phyloP scores from a whole-genome alignment of 2,329 filamentous ascomycete species.

The Talaromyces sp. region DNA sequence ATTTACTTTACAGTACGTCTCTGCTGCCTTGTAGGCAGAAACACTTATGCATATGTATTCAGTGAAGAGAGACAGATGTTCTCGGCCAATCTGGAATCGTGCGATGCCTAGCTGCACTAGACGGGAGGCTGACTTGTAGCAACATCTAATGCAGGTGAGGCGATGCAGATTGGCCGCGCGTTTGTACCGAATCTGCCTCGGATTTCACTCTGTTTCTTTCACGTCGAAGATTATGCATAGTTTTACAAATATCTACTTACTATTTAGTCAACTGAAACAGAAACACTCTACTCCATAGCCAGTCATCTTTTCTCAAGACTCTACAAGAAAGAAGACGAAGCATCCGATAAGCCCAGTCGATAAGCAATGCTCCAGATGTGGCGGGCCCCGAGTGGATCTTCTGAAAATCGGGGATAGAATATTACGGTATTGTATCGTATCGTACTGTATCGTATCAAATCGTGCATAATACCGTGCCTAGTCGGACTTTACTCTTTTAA shows the following conservation, averaged over 20 bases:
- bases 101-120: not conserved
- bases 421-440: not conserved
- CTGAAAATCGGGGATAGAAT: not conserved
- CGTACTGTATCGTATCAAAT: not conserved
- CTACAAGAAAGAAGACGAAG: not conserved
- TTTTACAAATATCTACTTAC: not conserved
- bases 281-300: not conserved
- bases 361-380: conserved; percentile 7
- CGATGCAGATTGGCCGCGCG: conserved; percentile 4
- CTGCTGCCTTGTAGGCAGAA: conserved; percentile 5
- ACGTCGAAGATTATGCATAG: not conserved
- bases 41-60: not conserved
- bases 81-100: not conserved
- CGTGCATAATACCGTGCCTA: not conserved
- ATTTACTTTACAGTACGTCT: not conserved
- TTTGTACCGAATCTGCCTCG: not conserved
- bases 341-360: not conserved
- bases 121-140: conserved; percentile 4
- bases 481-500: not conserved
- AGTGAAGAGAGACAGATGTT: not conserved
- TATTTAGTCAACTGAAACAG: not conserved
- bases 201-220: not conserved
- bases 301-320: not conserved
- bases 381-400: not conserved
- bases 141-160: not conserved